phyloP scores from a whole-genome alignment of 2,329 filamentous ascomycete genomes.

The Nannizzia gypsea region DNA sequence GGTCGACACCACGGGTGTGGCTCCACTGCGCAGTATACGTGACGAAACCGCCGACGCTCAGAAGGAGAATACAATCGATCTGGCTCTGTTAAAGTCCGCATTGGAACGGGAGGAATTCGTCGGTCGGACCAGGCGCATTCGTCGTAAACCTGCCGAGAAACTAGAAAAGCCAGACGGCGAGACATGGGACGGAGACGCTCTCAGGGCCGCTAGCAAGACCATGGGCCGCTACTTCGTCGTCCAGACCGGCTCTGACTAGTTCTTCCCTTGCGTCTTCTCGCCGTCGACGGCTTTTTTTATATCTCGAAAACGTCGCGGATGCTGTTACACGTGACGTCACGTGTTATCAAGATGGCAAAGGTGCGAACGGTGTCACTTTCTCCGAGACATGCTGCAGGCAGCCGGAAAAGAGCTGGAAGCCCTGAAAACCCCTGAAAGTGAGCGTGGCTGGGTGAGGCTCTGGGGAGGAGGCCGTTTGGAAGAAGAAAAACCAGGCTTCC shows the following conservation, averaged over 20 bases:
- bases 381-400: background rate
- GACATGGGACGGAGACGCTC: conserved; percentile 57
- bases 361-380: background rate
- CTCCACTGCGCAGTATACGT: conserved; percentile 64
- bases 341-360: background rate
- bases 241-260: conserved; percentile 27
- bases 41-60: conserved; percentile 47
- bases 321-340: background rate
- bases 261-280: background rate
- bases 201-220: conserved; percentile 53
- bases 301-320: background rate
- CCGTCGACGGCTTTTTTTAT: background rate
- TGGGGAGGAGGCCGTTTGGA: background rate
- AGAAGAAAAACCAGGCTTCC: background rate
- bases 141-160: conserved; percentile 24
- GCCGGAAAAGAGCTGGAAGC: background rate
- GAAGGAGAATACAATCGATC: conserved; percentile 30
- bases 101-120: conserved; percentile 31
- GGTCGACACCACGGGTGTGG: conserved; percentile 60
- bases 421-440: background rate
- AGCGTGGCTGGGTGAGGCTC: background rate
- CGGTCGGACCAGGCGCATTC: conserved; percentile 38
- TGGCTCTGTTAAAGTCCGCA: conserved; percentile 27
- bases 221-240: conserved; percentile 68
- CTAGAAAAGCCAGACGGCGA: conserved; percentile 32